Percentiles rank a stretch among this genome's conserved stretches.
Evolutionary conservation across 805 yeast genomes (phyloP).

Genomic region (Soucietia sequanensis): DNA sequence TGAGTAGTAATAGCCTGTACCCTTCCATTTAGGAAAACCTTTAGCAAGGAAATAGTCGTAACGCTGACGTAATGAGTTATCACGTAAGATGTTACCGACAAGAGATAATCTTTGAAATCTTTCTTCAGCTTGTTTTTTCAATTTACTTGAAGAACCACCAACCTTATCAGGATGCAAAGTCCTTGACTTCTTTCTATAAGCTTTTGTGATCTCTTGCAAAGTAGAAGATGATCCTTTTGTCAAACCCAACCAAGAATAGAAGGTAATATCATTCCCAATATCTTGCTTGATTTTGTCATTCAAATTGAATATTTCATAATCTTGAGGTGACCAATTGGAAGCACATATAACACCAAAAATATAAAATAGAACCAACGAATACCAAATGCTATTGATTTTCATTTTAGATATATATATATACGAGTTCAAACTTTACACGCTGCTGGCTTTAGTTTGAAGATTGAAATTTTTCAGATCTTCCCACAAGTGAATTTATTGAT

Average conservation of each 20-base stretch:
- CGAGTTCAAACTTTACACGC: too few species aligned
- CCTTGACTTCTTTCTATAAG: conserved; percentile 69
- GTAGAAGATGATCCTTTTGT: conserved; percentile 45
- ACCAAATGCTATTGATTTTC: too few species aligned
- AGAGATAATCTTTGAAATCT: conserved; percentile 76
- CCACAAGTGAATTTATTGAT: too few species aligned
- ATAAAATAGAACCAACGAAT: too few species aligned
- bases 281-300: conserved; percentile 63
- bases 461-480: too few species aligned
- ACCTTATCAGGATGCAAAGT: conserved; percentile 84
- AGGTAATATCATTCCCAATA: conserved; percentile 58
- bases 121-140: conserved; percentile 54
- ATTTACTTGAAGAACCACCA: conserved; percentile 20
- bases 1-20: conserved; percentile 60
- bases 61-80: conserved; percentile 51
- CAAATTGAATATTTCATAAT: conserved; percentile 76
- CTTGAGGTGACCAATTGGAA: conserved; percentile 61
- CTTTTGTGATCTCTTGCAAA: conserved; percentile 55
- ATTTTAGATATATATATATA: too few species aligned
- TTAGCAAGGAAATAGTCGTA: conserved; percentile 81
- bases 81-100: conserved; percentile 71
- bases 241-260: conserved; percentile 67
- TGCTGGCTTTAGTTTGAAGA: too few species aligned
- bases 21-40: conserved; percentile 86
- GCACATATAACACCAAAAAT: too few species aligned